phyloP scores from a whole-genome alignment of 805 yeast species.

The Cyberlindnera saturnus region DNA sequence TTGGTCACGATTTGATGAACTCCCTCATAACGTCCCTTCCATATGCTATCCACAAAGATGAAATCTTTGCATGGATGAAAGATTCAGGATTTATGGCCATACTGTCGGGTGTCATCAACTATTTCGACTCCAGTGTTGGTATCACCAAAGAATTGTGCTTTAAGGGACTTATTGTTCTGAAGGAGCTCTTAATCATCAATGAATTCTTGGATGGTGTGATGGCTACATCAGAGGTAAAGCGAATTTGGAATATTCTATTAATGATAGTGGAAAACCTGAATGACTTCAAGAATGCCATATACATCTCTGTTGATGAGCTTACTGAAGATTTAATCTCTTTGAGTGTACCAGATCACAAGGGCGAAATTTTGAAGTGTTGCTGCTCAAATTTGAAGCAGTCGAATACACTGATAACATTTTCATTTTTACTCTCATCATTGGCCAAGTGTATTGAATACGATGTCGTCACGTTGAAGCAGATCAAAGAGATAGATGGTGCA shows the following conservation, averaged over 20 bases:
- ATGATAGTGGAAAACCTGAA: constrained; percentile 22
- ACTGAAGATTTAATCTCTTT: constrained; percentile 16
- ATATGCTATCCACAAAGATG: constrained; percentile 8
- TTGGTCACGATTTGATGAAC: constrained; percentile 11
- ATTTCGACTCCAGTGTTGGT: constrained; percentile 18
- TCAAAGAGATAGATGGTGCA: constrained; percentile 17
- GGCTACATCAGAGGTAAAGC: constrained; percentile 3
- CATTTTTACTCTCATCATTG: constrained; percentile 16
- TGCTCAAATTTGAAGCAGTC: constrained; percentile 7
- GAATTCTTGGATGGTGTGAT: constrained; percentile 9
- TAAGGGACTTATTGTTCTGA: constrained; percentile 22
- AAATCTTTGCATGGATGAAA: constrained; percentile 15
- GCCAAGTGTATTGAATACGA: constrained; percentile 17
- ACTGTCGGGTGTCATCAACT: constrained; percentile 9
- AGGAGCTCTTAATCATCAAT: constrained; percentile 19
- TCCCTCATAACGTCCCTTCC: constrained; percentile 15
- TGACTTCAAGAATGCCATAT: constrained; percentile 19
- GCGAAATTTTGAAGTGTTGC: constrained; percentile 13
- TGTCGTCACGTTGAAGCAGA: constrained; percentile 9
- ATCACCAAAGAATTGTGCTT: constrained; percentile 20
- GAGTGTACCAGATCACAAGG: constrained; percentile 1
- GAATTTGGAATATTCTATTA: constrained; percentile 17
- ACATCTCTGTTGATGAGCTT: constrained; percentile 22
- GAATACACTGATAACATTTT: constrained; percentile 4
- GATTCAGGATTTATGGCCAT: constrained; percentile 14